A percentile compares a stretch with the other conserved stretches of the same genome.
phyloP scores from a whole-genome alignment of 352 stramenopile species.

The Phytophthora rubi region DNA sequence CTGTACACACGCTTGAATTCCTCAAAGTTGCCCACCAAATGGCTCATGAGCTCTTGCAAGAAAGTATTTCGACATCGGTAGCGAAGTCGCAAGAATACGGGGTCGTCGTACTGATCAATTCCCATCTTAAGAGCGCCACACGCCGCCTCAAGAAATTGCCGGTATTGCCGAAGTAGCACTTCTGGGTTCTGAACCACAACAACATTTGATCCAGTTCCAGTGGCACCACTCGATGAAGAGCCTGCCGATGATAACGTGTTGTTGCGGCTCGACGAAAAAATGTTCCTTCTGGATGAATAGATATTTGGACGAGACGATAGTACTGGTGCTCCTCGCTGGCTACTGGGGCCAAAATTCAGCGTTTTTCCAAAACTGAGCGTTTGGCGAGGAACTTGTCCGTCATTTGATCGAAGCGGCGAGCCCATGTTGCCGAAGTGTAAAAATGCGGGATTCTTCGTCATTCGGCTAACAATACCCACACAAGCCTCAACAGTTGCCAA shows the following conservation, averaged over 20 bases:
- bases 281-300: conserved; percentile 45
- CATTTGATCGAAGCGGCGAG: conserved; percentile 51
- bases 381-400: conserved; percentile 52
- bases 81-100: conserved; percentile 70
- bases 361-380: conserved; percentile 69
- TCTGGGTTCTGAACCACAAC: conserved; percentile 76
- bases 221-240: conserved; percentile 48
- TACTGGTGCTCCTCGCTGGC: conserved; percentile 27
- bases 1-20: conserved; percentile 77
- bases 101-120: conserved; percentile 67
- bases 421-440: conserved; percentile 64
- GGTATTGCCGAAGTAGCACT: conserved; percentile 75
- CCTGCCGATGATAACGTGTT: conserved; percentile 49
- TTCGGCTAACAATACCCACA: conserved; percentile 74
- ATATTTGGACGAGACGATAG: conserved; percentile 25
- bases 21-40: conserved; percentile 77
- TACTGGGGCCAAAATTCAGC: conserved; percentile 51
- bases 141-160: conserved; percentile 69
- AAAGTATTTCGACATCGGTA: conserved; percentile 83
- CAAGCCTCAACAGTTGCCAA: conserved; percentile 77
- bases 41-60: conserved; percentile 85
- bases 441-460: conserved; percentile 76
- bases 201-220: conserved; percentile 25
- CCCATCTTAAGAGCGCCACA: conserved; percentile 65
- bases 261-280: conserved; percentile 36